Percentiles rank a stretch among this genome's conserved stretches.
phyloP scores from a whole-genome alignment of 2,329 filamentous ascomycete genomes.

The Fonsecaea erecta region DNA sequence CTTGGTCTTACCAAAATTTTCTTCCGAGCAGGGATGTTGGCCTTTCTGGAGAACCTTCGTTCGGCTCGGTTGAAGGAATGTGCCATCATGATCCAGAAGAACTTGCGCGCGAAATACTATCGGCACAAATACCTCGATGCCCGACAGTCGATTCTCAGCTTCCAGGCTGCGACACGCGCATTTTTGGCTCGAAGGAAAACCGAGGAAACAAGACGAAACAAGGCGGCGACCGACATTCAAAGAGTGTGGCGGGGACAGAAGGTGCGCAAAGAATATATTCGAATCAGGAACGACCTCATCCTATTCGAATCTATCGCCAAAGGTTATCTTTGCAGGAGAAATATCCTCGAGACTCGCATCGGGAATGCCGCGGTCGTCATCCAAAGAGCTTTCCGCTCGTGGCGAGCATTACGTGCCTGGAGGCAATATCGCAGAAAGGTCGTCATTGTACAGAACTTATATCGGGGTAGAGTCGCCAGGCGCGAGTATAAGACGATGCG shows the following conservation, averaged over 20 bases:
- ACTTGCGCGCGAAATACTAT: slow-evolving; percentile 93
- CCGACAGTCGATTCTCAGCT: slow-evolving; percentile 75
- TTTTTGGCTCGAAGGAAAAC: slow-evolving; percentile 77
- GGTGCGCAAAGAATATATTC: slow-evolving; percentile 78
- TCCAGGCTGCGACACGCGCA: slow-evolving; percentile 79
- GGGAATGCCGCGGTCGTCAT: slow-evolving; percentile 91
- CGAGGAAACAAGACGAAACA: slow-evolving; percentile 79
- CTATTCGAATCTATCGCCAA: slow-evolving; percentile 88
- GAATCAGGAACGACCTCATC: slow-evolving; percentile 81
- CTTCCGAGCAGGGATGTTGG: slow-evolving; percentile 98
- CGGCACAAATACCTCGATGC: slow-evolving; percentile 87
- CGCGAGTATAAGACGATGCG: slow-evolving; percentile 86
- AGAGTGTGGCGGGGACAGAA: slow-evolving; percentile 92
- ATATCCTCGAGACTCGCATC: slow-evolving; percentile 90
- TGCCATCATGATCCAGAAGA: slow-evolving; percentile 98
- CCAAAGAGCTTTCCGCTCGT: slow-evolving; percentile 85
- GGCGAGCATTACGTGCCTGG: slow-evolving; percentile 78
- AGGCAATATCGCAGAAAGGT: slow-evolving; percentile 88
- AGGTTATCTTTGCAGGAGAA: slow-evolving; percentile 85
- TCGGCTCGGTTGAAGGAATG: slow-evolving; percentile 90
- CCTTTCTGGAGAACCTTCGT: slow-evolving; percentile 91
- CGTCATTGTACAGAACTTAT: slow-evolving; percentile 86
- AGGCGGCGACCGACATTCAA: slow-evolving; percentile 92
- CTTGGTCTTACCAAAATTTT: slow-evolving; percentile 98
- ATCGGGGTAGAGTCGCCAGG: slow-evolving; percentile 82